Conservation (phyloP, 2,329 filamentous ascomycete genomes). For the Harringtonia aguacate region DNA sequence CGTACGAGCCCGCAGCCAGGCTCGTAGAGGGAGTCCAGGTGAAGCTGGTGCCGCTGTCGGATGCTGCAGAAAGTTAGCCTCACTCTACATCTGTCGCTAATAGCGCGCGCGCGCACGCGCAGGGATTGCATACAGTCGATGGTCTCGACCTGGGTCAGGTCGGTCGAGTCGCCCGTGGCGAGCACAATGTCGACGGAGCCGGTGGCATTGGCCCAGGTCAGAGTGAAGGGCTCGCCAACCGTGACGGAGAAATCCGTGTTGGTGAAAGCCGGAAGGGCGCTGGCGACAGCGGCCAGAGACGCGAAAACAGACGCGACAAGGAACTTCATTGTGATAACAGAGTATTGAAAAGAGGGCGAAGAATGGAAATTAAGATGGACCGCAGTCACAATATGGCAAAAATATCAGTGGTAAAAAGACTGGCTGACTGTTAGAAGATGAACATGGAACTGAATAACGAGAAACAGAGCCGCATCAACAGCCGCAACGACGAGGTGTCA, state of each 20-base stretch:
- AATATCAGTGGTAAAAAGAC: too few species aligned
- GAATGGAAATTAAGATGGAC: not conserved
- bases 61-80: slow-evolving; percentile 20
- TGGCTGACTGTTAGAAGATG: too few species aligned
- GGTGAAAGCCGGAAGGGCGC: slow-evolving; percentile 19
- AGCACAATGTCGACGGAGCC: slow-evolving; percentile 32
- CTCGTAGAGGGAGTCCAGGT: slow-evolving; percentile 25
- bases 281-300: slow-evolving; percentile 21
- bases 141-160: slow-evolving; percentile 23
- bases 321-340: slow-evolving; percentile 35
- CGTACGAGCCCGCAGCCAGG: slow-evolving; percentile 29
- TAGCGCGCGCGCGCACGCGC: not conserved
- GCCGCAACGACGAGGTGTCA: too few species aligned
- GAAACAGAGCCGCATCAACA: too few species aligned
- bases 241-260: slow-evolving; percentile 20
- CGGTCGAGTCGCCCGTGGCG: slow-evolving; percentile 23
- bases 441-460: too few species aligned
- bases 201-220: slow-evolving; percentile 29
- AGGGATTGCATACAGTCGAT: slow-evolving; percentile 24
- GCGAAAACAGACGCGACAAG: slow-evolving; percentile 21
- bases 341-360: too few species aligned
- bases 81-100: not conserved
- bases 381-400: too few species aligned
- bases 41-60: slow-evolving; percentile 22
- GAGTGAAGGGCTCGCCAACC: slow-evolving; percentile 28